Conservation (phyloP, 495 filamentous ascomycete genomes). For the Neurospora sp. region DNA sequence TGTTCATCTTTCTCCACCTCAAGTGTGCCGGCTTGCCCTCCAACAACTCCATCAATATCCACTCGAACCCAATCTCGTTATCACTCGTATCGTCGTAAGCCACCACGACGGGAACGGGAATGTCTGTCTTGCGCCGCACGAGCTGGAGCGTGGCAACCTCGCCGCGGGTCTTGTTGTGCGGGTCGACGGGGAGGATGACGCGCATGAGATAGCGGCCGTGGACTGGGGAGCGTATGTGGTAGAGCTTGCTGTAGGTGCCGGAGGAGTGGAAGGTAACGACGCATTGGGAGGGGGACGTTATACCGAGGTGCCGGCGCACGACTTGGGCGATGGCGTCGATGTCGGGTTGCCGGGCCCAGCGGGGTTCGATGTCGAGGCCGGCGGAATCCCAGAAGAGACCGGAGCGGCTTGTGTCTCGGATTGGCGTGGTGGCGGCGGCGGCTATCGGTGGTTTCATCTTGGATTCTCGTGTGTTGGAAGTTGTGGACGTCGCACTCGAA, state of each 20-base stretch:
- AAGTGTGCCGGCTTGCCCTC: conserved; percentile 29
- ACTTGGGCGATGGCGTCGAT: conserved; percentile 17
- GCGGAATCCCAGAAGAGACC: conserved; percentile 19
- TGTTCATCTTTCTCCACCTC: conserved; percentile 31
- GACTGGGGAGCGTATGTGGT: conserved; percentile 16
- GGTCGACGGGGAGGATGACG: conserved; percentile 44
- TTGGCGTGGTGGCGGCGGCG: background rate
- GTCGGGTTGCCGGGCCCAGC: conserved; percentile 20
- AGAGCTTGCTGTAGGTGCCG: conserved; percentile 28
- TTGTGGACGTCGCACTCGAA: background rate
- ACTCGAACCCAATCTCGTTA: conserved; percentile 47
- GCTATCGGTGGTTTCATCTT: background rate
- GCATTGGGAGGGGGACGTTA: conserved; percentile 5
- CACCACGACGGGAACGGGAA: conserved; percentile 42
- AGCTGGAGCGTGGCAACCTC: conserved; percentile 47
- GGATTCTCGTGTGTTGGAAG: too few species aligned
- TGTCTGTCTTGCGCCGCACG: conserved; percentile 31
- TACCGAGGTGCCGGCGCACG: conserved; percentile 15
- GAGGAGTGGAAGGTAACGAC: conserved; percentile 14
- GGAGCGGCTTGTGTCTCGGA: conserved; percentile 16
- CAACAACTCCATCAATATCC: conserved; percentile 46
- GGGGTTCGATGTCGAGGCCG: conserved; percentile 14
- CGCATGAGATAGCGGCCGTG: conserved; percentile 34
- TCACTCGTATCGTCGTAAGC: conserved; percentile 34
- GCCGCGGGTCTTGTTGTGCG: conserved; percentile 39